Evolutionary conservation across 2,329 filamentous ascomycete species (phyloP).

Genomic region (Lojkania enalia): DNA sequence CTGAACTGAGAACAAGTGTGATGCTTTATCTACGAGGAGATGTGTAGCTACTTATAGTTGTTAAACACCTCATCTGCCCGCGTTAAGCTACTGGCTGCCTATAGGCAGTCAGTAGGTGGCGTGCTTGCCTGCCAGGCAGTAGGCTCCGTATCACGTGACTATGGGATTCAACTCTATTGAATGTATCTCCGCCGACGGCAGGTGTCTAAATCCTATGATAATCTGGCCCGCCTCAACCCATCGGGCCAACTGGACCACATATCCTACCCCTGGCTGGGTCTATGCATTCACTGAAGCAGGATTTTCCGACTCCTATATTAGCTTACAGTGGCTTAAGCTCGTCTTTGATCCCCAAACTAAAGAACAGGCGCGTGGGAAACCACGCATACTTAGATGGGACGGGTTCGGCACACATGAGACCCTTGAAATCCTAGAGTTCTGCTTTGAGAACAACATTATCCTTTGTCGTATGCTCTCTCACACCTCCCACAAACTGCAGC

Average conservation of each 20-base stretch:
- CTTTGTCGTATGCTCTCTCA: background rate
- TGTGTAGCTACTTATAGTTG: too few relatives aligned
- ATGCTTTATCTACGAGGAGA: too few relatives aligned
- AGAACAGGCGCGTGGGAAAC: background rate
- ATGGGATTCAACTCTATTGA: too few relatives aligned
- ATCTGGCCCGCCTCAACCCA: constrained; percentile 14
- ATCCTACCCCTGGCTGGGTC: background rate
- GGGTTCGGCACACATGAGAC: background rate
- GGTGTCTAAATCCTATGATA: background rate
- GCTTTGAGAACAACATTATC: constrained; percentile 1
- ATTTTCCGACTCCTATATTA: constrained; percentile 33
- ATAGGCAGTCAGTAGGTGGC: too few relatives aligned
- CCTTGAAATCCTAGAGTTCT: background rate
- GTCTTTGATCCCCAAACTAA: background rate
- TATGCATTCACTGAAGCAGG: constrained; percentile 6
- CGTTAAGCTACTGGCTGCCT: too few relatives aligned
- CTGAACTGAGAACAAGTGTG: too few relatives aligned
- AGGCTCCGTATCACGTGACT: too few relatives aligned
- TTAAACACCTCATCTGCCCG: too few relatives aligned
- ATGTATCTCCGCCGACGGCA: background rate
- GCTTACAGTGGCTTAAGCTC: constrained; percentile 35
- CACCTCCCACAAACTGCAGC: constrained; percentile 2
- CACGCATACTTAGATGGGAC: background rate
- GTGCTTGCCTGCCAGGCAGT: too few relatives aligned
- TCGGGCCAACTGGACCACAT: constrained; percentile 7